These are phyloP conservation scores for Tetracladium setigerum DNA, from an alignment of 495 filamentous ascomycete species.

Conservation along the genomic window DNA sequence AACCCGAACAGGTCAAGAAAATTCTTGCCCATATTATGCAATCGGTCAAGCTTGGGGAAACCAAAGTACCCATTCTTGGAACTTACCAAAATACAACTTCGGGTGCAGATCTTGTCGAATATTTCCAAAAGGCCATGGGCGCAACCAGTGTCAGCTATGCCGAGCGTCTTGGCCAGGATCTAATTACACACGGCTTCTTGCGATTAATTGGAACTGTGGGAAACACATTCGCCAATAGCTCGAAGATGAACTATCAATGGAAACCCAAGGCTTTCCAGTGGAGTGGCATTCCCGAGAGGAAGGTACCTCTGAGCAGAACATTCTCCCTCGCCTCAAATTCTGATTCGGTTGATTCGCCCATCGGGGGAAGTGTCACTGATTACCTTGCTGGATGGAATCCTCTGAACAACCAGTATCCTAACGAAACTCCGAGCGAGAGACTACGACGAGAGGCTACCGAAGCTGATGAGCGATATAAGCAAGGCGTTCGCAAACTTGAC, in stretches of 20 bases:
- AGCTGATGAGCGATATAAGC: slow-evolving; percentile 90
- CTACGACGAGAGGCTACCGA: slow-evolving; percentile 85
- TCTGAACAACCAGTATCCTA: slow-evolving; percentile 78
- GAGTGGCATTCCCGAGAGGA: slow-evolving; percentile 82
- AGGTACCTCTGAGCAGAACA: slow-evolving; percentile 59
- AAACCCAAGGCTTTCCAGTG: slow-evolving; percentile 82
- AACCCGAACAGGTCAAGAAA: slow-evolving; percentile 81
- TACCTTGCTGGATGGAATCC: slow-evolving; percentile 89
- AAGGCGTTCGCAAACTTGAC: slow-evolving; percentile 74
- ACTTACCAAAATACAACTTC: slow-evolving; percentile 88
- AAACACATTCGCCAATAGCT: slow-evolving; percentile 93
- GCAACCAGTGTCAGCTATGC: slow-evolving; percentile 79
- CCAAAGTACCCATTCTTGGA: slow-evolving; percentile 90
- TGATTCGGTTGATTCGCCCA: slow-evolving; percentile 60
- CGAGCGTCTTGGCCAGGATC: slow-evolving; percentile 88
- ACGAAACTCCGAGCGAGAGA: slow-evolving; percentile 82
- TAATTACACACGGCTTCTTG: slow-evolving; percentile 80
- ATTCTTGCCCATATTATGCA: slow-evolving; percentile 81
- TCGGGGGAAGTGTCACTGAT: slow-evolving; percentile 71
- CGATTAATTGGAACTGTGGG: slow-evolving; percentile 90
- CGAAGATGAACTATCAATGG: slow-evolving; percentile 97
- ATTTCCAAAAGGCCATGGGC: slow-evolving; percentile 81
- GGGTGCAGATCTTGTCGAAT: slow-evolving; percentile 89
- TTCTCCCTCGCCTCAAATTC: slow-evolving; percentile 53
- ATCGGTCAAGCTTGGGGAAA: slow-evolving; percentile 77